These are phyloP conservation scores for Hypoxylon sp. DNA, from an alignment of 2,329 filamentous ascomycete species.

Conservation along the genomic window DNA sequence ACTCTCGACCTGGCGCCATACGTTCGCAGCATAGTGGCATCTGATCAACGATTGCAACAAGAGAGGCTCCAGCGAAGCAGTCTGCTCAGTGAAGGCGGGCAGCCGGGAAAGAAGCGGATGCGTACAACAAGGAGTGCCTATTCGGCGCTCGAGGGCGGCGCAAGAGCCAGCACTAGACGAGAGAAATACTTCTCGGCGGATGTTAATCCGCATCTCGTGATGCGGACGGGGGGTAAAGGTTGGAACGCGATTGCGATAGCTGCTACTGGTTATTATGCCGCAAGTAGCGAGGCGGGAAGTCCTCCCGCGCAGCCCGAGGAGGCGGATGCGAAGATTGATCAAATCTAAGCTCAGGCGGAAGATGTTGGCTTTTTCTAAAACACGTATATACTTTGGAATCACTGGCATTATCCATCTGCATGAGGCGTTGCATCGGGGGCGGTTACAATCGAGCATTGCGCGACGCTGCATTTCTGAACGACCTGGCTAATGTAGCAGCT, in stretches of 20 bases:
- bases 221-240: conserved; percentile 69
- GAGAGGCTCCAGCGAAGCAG: conserved; percentile 73
- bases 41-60: conserved; percentile 77
- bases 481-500: conserved; percentile 4
- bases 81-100: conserved; percentile 70
- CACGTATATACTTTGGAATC: conserved; percentile 21
- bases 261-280: background rate
- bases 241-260: conserved; percentile 52
- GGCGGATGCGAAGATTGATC: conserved; percentile 2
- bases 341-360: conserved; percentile 2
- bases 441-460: conserved; percentile 10
- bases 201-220: conserved; percentile 70
- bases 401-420: background rate
- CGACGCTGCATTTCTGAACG: conserved; percentile 16
- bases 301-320: conserved; percentile 6
- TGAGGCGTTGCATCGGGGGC: conserved; percentile 6
- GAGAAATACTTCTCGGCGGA: conserved; percentile 78
- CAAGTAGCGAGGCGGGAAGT: conserved; percentile 13
- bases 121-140: conserved; percentile 80
- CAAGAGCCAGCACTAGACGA: conserved; percentile 72
- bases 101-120: conserved; percentile 65
- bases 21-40: conserved; percentile 84
- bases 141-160: conserved; percentile 81
- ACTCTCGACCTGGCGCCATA: conserved; percentile 87
- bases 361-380: conserved; percentile 7